phyloP scores from a whole-genome alignment of 2,329 filamentous ascomycete species.

The Pseudogymnoascus sp. region DNA sequence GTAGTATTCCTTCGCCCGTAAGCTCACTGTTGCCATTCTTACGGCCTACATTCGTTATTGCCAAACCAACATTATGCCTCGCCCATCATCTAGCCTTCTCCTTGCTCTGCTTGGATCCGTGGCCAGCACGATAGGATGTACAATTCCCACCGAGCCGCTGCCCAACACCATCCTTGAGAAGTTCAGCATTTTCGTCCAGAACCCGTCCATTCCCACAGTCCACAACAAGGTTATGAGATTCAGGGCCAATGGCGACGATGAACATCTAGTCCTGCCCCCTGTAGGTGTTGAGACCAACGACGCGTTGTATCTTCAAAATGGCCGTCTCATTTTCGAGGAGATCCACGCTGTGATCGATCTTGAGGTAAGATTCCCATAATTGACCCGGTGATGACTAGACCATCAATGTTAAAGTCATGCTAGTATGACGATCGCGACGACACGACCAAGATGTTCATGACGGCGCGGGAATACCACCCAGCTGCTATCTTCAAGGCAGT shows the following conservation, averaged over 20 bases:
- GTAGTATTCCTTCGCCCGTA: not conserved
- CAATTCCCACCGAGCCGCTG: constrained; percentile 23
- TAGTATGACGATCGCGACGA: constrained; percentile 36
- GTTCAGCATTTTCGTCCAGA: constrained; percentile 32
- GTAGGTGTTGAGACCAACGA: constrained; percentile 31
- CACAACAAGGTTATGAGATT: constrained; percentile 33
- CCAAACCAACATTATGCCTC: not conserved
- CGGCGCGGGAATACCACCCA: constrained; percentile 33
- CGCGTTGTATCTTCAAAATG: constrained; percentile 30
- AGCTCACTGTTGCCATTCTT: not conserved
- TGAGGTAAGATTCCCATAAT: constrained; percentile 28
- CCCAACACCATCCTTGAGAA: constrained; percentile 28
- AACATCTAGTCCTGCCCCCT: constrained; percentile 33
- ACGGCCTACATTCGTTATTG: constrained; percentile 1
- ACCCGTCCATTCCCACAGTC: constrained; percentile 29
- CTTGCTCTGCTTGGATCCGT: constrained; percentile 18
- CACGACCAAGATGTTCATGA: constrained; percentile 42
- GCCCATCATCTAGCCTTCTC: not conserved
- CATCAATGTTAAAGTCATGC: not conserved
- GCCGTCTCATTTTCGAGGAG: constrained; percentile 28
- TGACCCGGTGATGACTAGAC: not conserved
- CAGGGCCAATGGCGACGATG: constrained; percentile 33
- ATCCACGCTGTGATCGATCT: constrained; percentile 36
- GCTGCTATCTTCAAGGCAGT: constrained; percentile 33
- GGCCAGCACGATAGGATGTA: constrained; percentile 22